These are phyloP conservation scores for Zymoseptoria pseudotritici DNA, from an alignment of 2,329 filamentous ascomycete species.

Conservation along the genomic window DNA sequence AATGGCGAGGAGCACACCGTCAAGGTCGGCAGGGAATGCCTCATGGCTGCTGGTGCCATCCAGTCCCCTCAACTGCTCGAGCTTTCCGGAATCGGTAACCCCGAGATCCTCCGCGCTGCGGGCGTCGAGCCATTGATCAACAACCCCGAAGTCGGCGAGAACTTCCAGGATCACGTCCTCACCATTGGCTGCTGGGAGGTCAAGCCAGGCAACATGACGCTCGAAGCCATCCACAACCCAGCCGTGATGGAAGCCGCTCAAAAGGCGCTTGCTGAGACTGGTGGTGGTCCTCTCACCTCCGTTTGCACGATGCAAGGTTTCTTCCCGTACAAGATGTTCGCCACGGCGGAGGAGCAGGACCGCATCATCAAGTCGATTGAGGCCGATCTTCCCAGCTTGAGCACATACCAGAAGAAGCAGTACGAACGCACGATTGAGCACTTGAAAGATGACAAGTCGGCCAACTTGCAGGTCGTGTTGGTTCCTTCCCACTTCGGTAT, in stretches of 20 bases:
- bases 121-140: slow-evolving; percentile 38
- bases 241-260: slow-evolving; percentile 27
- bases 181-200: slow-evolving; percentile 21
- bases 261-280: slow-evolving; percentile 27
- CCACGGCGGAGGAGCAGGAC: slow-evolving; percentile 28
- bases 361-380: slow-evolving; percentile 27
- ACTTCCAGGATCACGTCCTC: slow-evolving; percentile 43
- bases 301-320: slow-evolving; percentile 30
- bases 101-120: slow-evolving; percentile 31
- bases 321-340: slow-evolving; percentile 25
- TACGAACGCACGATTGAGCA: slow-evolving; percentile 29
- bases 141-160: slow-evolving; percentile 42
- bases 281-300: slow-evolving; percentile 27
- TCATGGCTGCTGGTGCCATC: slow-evolving; percentile 52
- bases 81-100: slow-evolving; percentile 52
- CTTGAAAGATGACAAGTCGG: slow-evolving; percentile 30
- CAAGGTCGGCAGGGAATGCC: slow-evolving; percentile 42
- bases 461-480: slow-evolving; percentile 32
- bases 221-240: slow-evolving; percentile 27
- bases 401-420: slow-evolving; percentile 31
- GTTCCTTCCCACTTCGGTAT: slow-evolving; percentile 27
- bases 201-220: slow-evolving; percentile 21
- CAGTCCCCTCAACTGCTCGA: slow-evolving; percentile 55
- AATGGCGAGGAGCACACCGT: slow-evolving; percentile 31
- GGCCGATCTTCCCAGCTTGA: slow-evolving; percentile 19